Evolutionary conservation across 306 rosid genomes (phyloP).

Genomic region (Trifolium pratense): DNA sequence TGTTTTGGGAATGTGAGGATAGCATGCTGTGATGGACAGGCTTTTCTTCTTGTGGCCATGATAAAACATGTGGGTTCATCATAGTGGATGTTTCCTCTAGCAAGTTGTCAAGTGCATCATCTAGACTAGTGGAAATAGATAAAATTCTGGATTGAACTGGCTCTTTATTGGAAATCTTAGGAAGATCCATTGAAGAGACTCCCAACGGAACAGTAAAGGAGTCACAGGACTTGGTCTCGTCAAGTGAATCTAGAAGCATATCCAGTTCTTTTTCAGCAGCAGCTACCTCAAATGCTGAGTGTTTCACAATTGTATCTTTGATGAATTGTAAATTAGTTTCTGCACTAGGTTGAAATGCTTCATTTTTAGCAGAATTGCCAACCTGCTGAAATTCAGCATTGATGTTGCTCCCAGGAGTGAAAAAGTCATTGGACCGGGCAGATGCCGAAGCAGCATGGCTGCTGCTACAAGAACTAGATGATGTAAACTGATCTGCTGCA

Average conservation of each 20-base stretch:
- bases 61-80: constrained; percentile 37
- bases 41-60: constrained; percentile 44
- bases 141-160: constrained; percentile 41
- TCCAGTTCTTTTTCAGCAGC: constrained; percentile 72
- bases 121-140: constrained; percentile 50
- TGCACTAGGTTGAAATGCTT: constrained; percentile 33
- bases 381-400: constrained; percentile 34
- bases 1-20: constrained; percentile 54
- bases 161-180: constrained; percentile 45
- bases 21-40: constrained; percentile 29
- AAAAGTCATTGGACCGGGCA: constrained; percentile 21
- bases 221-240: constrained; percentile 48
- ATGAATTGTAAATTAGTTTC: constrained; percentile 34
- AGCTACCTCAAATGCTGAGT: constrained; percentile 50
- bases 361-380: constrained; percentile 40
- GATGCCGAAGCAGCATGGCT: constrained; percentile 37
- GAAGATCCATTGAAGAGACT: constrained; percentile 37
- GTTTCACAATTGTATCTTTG: constrained; percentile 40
- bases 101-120: constrained; percentile 75
- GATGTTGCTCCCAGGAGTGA: constrained; percentile 32
- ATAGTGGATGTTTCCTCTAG: constrained; percentile 63
- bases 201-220: constrained; percentile 41
- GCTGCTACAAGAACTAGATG: constrained; percentile 43
- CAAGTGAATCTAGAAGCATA: constrained; percentile 70
- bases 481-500: constrained; percentile 40